Evolutionary conservation across 352 stramenopile genomes (phyloP).

Genomic region (Phytophthora boehmeriae): DNA sequence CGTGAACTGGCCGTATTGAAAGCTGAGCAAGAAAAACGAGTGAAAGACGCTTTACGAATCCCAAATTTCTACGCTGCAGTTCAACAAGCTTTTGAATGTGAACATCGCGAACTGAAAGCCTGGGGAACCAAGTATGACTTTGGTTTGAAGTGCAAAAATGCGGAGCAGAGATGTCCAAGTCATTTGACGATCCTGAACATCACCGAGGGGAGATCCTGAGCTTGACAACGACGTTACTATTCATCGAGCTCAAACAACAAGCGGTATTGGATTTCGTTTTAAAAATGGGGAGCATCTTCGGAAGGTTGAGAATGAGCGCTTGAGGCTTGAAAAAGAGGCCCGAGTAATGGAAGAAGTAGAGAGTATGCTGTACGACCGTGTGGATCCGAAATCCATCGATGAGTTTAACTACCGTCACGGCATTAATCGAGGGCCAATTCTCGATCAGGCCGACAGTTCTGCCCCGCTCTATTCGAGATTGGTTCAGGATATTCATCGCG

Average conservation of each 20-base stretch:
- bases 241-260: conserved; percentile 55
- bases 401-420: conserved; percentile 75
- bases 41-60: conserved; percentile 53
- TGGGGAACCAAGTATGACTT: conserved; percentile 73
- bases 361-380: conserved; percentile 60
- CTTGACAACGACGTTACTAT: conserved; percentile 58
- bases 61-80: conserved; percentile 59
- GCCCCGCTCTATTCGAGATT: conserved; percentile 58
- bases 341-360: conserved; percentile 58
- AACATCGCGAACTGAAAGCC: conserved; percentile 62
- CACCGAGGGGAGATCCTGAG: conserved; percentile 45
- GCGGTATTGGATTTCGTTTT: conserved; percentile 46
- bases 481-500: conserved; percentile 57
- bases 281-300: conserved; percentile 42
- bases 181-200: conserved; percentile 60
- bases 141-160: conserved; percentile 68
- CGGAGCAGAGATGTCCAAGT: conserved; percentile 69
- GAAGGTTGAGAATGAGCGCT: conserved; percentile 58
- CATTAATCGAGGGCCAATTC: conserved; percentile 45
- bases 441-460: conserved; percentile 30
- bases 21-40: conserved; percentile 26
- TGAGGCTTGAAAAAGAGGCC: conserved; percentile 76
- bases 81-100: conserved; percentile 48
- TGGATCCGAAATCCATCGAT: conserved; percentile 67
- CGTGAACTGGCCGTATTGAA: conserved; percentile 39